Conservation (phyloP, 306 rosid species). For the Cucurbita ficifolia region DNA sequence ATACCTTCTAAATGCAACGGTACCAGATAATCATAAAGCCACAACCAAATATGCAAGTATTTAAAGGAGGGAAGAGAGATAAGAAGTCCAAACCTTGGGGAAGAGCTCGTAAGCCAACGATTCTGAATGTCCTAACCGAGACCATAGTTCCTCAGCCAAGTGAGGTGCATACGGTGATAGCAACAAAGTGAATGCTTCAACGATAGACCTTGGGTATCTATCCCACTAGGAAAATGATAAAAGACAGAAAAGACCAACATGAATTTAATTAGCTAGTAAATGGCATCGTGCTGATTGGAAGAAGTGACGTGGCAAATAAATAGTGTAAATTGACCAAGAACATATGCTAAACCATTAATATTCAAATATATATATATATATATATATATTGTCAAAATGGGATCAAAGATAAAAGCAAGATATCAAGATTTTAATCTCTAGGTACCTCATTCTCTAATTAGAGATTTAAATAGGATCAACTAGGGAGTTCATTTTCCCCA, state of each 20-base stretch:
- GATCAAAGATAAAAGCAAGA: neutral
- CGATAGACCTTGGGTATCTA: slow-evolving; percentile 51
- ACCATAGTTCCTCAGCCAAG: slow-evolving; percentile 94
- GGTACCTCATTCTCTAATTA: neutral
- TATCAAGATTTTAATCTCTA: neutral
- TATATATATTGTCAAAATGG: neutral
- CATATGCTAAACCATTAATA: neutral
- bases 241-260: neutral
- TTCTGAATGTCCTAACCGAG: slow-evolving; percentile 67
- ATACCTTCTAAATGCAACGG: neutral
- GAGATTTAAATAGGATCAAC: neutral
- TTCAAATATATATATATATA: too few relatives aligned
- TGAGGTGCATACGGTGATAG: slow-evolving; percentile 95
- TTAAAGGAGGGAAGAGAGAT: neutral
- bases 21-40: neutral
- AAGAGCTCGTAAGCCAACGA: slow-evolving; percentile 67
- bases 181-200: slow-evolving; percentile 71
- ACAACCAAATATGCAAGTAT: neutral
- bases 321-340: neutral
- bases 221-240: slow-evolving; percentile 47
- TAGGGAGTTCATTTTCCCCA: too few relatives aligned
- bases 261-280: neutral
- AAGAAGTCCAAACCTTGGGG: slow-evolving; percentile 43
- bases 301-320: neutral
- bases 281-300: neutral